Percentiles rank a stretch among this genome's conserved stretches.
phyloP scores from a whole-genome alignment of 768 basidiomycete genomes.

The Suillus brevipes region DNA sequence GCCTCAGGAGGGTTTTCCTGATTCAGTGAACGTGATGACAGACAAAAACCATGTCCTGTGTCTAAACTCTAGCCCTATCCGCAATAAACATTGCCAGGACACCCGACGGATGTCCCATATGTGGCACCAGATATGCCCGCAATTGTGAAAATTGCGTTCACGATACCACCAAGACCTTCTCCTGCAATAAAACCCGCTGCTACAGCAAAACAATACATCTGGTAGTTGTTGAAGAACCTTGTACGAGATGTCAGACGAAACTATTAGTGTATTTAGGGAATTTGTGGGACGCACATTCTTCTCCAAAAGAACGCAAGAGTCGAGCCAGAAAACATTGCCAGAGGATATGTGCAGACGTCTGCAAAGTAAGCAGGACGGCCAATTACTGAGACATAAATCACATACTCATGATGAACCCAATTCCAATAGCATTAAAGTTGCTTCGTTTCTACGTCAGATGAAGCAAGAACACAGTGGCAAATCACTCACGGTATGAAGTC shows the following conservation, averaged over 20 bases:
- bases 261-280: neutral
- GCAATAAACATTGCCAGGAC: conserved; percentile 24
- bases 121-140: conserved; percentile 24
- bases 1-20: too few species aligned
- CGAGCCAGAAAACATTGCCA: conserved; percentile 15
- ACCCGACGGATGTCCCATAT: conserved; percentile 25
- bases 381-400: neutral
- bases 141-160: conserved; percentile 29
- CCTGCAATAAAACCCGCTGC: conserved; percentile 40
- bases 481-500: conserved; percentile 20
- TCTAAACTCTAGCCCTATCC: conserved; percentile 12
- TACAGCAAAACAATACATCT: conserved; percentile 34
- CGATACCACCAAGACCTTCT: conserved; percentile 36
- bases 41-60: neutral
- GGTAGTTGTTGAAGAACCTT: conserved; percentile 12
- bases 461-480: neutral
- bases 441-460: conserved; percentile 9
- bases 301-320: conserved; percentile 15
- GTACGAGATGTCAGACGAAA: neutral
- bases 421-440: conserved; percentile 31
- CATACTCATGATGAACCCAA: conserved; percentile 17
- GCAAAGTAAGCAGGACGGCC: neutral
- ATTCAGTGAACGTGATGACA: neutral
- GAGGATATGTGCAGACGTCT: conserved; percentile 14
- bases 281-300: conserved; percentile 9